Conservation (phyloP, 164 flowering plant genomes). For the Brasenia schreberi region DNA sequence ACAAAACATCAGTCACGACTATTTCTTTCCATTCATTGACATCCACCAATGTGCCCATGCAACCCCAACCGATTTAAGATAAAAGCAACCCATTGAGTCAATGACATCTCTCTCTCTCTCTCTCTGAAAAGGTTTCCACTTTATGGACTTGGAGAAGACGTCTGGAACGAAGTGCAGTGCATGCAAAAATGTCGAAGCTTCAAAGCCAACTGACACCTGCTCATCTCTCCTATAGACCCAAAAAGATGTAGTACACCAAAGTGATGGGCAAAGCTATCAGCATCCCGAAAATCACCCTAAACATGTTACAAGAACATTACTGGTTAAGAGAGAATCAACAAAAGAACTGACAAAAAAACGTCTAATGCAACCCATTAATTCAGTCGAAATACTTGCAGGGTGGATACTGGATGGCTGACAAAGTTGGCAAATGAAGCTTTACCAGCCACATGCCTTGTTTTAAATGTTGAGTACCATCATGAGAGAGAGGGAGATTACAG, state of each 20-base stretch:
- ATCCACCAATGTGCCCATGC: neutral
- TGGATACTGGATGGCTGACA: too few relatives aligned
- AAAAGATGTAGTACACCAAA: slow-evolving; percentile 68
- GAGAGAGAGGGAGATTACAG: neutral
- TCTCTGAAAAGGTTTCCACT: neutral
- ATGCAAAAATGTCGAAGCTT: neutral
- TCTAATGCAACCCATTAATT: neutral
- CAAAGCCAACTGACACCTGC: neutral
- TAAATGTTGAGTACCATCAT: neutral
- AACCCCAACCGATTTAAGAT: neutral
- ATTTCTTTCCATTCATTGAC: neutral
- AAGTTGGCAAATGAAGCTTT: too few relatives aligned
- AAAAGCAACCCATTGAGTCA: neutral
- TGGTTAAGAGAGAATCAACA: neutral
- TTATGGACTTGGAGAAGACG: neutral
- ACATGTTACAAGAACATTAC: neutral
- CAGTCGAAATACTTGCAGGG: too few relatives aligned
- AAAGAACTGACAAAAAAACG: neutral
- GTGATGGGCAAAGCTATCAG: slow-evolving; percentile 76
- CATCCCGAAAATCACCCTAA: slow-evolving; percentile 88
- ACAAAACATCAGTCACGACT: neutral
- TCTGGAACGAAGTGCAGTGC: neutral
- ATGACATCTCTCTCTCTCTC: neutral
- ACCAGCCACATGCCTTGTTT: too few relatives aligned
- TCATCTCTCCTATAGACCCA: slow-evolving; percentile 36